phyloP scores from a whole-genome alignment of 1,284 basidiomycete species.

The Wolfiporia cocos region DNA sequence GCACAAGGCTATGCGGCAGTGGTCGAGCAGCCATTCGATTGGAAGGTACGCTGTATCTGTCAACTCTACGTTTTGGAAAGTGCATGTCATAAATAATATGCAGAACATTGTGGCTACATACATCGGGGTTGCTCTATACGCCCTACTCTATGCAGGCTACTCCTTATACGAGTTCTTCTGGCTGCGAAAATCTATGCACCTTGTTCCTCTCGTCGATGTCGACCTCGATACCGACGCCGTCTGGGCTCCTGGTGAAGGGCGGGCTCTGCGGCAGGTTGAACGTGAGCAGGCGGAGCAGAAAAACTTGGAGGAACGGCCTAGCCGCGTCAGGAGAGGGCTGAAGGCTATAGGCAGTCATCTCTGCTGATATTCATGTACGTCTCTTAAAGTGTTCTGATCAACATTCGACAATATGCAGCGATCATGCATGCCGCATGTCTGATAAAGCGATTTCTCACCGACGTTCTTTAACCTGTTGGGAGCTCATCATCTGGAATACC shows the following conservation, averaged over 20 bases:
- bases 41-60: conserved; percentile 20
- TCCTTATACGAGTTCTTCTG: conserved; percentile 24
- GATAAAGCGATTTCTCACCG: too few relatives aligned
- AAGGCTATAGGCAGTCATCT: too few relatives aligned
- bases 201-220: conserved; percentile 30
- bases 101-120: conserved; percentile 39
- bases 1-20: conserved; percentile 44
- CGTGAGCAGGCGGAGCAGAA: conserved; percentile 10
- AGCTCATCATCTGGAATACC: too few relatives aligned
- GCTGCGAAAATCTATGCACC: conserved; percentile 17
- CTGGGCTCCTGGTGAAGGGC: conserved; percentile 38
- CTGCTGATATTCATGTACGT: too few relatives aligned
- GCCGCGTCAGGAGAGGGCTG: too few relatives aligned
- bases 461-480: too few relatives aligned
- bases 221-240: conserved; percentile 45
- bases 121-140: conserved; percentile 31
- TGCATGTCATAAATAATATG: neutral
- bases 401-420: too few relatives aligned
- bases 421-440: too few relatives aligned
- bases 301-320: neutral
- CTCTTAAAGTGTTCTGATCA: too few relatives aligned
- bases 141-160: conserved; percentile 31
- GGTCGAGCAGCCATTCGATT: conserved; percentile 27
- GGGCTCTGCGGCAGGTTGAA: conserved; percentile 27
- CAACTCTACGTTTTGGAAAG: neutral